phyloP scores from a whole-genome alignment of 129 eudicot species.

The Flaveria sonorensis region DNA sequence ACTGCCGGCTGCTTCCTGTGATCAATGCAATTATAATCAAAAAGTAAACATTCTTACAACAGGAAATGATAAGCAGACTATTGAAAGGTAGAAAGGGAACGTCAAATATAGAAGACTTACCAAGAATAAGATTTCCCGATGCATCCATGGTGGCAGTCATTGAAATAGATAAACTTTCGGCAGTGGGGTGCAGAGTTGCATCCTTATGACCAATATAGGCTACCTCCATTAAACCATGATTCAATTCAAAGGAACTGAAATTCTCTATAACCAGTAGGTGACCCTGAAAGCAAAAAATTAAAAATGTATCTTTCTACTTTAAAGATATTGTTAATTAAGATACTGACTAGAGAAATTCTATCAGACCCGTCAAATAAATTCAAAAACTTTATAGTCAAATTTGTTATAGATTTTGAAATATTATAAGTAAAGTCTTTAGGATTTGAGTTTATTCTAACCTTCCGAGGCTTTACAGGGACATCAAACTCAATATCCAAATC shows the following conservation, averaged over 20 bases:
- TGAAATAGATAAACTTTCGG: constrained; percentile 64
- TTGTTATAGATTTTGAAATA: background rate
- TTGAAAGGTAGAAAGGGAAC: background rate
- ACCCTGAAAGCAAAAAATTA: constrained; percentile 54
- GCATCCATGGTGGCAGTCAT: constrained; percentile 94
- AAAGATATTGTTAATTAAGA: background rate
- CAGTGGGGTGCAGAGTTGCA: constrained; percentile 38
- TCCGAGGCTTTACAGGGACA: constrained; percentile 89
- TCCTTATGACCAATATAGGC: constrained; percentile 73
- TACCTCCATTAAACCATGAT: constrained; percentile 94
- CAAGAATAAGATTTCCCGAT: constrained; percentile 81
- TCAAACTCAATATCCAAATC: constrained; percentile 43
- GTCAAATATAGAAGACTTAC: constrained; percentile 40
- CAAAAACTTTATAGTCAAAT: background rate
- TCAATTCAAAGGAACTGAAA: constrained; percentile 55
- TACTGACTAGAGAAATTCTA: background rate
- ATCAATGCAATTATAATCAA: constrained; percentile 5
- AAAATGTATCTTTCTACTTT: background rate
- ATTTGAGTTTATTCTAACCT: constrained; percentile 48
- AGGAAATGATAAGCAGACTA: background rate
- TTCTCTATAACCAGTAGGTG: constrained; percentile 80
- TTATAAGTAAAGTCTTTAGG: background rate
- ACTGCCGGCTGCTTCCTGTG: constrained; percentile 93
- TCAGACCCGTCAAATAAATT: background rate
- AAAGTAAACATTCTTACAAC: constrained; percentile 5